phyloP scores from a whole-genome alignment of 2,329 filamentous ascomycete genomes.

The Microcyclospora tardicrescens region DNA sequence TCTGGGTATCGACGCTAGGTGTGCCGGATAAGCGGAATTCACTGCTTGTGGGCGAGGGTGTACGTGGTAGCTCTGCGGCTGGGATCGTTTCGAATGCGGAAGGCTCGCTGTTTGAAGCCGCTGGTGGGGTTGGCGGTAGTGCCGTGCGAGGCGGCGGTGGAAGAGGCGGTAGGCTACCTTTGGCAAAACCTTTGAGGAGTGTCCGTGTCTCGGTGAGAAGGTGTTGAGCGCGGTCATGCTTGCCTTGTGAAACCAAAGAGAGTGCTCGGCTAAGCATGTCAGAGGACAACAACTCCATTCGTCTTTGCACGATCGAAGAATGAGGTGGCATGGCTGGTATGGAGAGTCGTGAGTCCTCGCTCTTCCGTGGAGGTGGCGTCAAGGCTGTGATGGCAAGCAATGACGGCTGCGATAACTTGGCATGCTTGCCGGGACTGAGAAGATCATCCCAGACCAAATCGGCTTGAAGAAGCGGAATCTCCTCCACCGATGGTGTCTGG shows the following conservation, averaged over 20 bases:
- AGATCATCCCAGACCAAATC: slow-evolving; percentile 91
- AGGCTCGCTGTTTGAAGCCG: background rate
- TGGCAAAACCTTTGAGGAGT: slow-evolving; percentile 89
- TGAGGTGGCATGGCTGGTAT: slow-evolving; percentile 86
- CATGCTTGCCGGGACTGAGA: slow-evolving; percentile 70
- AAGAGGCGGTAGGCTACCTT: slow-evolving; percentile 83
- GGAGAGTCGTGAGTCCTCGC: slow-evolving; percentile 25
- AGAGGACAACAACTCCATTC: slow-evolving; percentile 94
- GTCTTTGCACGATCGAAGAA: slow-evolving; percentile 83
- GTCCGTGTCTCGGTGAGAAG: slow-evolving; percentile 85
- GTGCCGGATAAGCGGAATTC: slow-evolving; percentile 36
- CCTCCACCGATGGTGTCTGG: slow-evolving; percentile 73
- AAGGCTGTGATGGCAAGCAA: slow-evolving; percentile 93
- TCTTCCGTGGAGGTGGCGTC: slow-evolving; percentile 39
- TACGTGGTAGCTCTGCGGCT: slow-evolving; percentile 16
- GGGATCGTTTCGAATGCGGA: background rate
- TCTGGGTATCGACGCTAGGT: slow-evolving; percentile 68
- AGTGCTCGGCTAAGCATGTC: slow-evolving; percentile 93
- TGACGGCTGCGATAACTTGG: slow-evolving; percentile 78
- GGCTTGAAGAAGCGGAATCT: slow-evolving; percentile 87
- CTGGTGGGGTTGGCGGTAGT: slow-evolving; percentile 24
- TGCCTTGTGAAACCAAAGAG: slow-evolving; percentile 77
- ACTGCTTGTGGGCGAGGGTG: slow-evolving; percentile 27
- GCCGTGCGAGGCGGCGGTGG: slow-evolving; percentile 43
- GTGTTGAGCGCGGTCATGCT: slow-evolving; percentile 88